Base-by-base conservation (phyloP, 2,329 filamentous ascomycete genomes). In the Curvularia eragrostidis region DNA sequence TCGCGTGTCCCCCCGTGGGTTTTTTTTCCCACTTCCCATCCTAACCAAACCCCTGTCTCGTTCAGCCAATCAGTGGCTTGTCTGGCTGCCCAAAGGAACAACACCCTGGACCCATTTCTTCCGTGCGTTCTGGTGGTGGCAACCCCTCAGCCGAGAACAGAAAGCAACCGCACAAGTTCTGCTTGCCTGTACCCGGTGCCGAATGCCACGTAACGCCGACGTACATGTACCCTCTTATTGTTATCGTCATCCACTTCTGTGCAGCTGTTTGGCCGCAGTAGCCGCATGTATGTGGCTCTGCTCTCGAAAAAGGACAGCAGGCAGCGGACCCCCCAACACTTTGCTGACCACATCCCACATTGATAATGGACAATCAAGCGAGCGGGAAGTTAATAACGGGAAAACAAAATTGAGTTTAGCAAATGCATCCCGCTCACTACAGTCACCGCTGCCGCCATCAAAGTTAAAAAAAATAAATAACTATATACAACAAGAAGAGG, bases 91-190 rank as follows among this genome's bases (percentile, higher is more conserved):
- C 30, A 56, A 56, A 56, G 54, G 54, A 53, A 47, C 48, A 19
- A 18, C 34, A 47, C 48, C 48, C 48, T 48, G 54, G 54, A 56
- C 54, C 54, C 54, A 56, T 56, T 56, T 56, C 54, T 51, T 56
- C 54, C 54, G 48, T 52, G 48, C 52, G 46, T 50, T 54, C 46
- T 48, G 46, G 23, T 34, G 0, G 28, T 34, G 26, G 28, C 44
- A 13, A 4, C 19, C 43, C 19, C 18, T 30, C 28, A 32, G 18
- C 44, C 28, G 28, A 47, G 44, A 28, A 47, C 26, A 47, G 26
- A 9, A 47, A 30, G 26, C 26, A 32, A 47, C 47, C 39, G 44
- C 36, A 43, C 23, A n/a, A n/a, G 15, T n/a, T n/a, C 15, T 38
- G 34, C 34, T n/a, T 46, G 43, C 21, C 44, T 49, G 43, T 54